Evolutionary conservation across 2,329 filamentous ascomycete species (phyloP).

Genomic region (Xylariaceae sp.): DNA sequence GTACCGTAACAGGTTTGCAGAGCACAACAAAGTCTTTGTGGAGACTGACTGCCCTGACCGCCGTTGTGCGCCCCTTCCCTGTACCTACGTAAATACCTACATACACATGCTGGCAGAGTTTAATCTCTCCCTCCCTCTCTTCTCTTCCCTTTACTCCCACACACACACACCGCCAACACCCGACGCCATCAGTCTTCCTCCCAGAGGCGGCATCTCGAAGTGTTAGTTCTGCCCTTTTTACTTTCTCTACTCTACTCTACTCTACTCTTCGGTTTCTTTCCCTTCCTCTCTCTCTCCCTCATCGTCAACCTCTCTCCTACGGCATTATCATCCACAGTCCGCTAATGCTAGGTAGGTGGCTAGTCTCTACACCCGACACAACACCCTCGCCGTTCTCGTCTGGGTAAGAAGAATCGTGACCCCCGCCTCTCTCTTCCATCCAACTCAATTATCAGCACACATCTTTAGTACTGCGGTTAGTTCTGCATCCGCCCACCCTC

Average conservation of each 20-base stretch:
- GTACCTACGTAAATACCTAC: neutral
- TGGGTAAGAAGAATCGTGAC: conserved; percentile 13
- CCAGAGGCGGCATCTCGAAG: conserved; percentile 17
- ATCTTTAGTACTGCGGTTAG: neutral
- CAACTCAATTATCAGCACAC: neutral
- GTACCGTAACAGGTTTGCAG: neutral
- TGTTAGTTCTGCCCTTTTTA: conserved; percentile 11
- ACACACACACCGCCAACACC: conserved; percentile 2
- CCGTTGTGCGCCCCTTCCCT: conserved; percentile 9
- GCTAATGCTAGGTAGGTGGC: conserved; percentile 3
- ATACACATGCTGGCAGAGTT: neutral
- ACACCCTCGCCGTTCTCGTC: conserved; percentile 5
- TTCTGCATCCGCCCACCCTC: neutral
- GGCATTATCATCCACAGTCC: neutral
- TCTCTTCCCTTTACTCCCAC: conserved; percentile 17
- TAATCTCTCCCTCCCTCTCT: conserved; percentile 6
- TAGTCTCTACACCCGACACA: conserved; percentile 5
- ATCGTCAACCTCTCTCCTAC: neutral
- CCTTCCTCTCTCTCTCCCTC: neutral
- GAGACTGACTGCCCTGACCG: conserved; percentile 13
- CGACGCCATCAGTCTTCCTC: conserved; percentile 13
- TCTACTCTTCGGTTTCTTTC: neutral
- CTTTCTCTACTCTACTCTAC: neutral
- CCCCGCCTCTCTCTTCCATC: conserved; percentile 4
- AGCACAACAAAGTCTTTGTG: conserved; percentile 12